Evolutionary conservation across 1,139 yeast genomes (phyloP).

Genomic region (Pichia cactophila): DNA sequence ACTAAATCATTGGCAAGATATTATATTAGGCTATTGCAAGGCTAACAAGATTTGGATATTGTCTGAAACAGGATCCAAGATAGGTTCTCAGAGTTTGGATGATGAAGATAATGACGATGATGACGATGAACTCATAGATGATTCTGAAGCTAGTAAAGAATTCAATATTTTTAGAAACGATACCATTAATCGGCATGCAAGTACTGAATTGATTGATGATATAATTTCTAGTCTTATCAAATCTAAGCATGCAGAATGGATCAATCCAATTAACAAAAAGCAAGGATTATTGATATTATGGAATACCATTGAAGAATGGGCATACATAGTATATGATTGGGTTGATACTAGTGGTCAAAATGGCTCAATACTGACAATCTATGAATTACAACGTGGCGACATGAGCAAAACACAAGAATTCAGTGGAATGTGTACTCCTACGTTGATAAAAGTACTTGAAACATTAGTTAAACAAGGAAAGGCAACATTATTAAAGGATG

Average conservation of each 20-base stretch:
- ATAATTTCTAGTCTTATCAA: constrained; percentile 54
- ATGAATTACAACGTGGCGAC: constrained; percentile 70
- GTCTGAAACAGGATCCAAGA: not conserved
- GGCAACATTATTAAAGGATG: constrained; percentile 58
- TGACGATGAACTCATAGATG: constrained; percentile 29
- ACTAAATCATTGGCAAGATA: constrained; percentile 48
- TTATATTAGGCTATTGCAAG: constrained; percentile 53
- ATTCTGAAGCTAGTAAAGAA: constrained; percentile 45
- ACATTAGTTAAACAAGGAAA: constrained; percentile 58
- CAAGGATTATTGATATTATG: constrained; percentile 54
- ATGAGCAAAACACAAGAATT: constrained; percentile 50
- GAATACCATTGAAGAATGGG: constrained; percentile 74
- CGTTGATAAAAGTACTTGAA: constrained; percentile 51
- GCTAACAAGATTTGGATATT: constrained; percentile 43
- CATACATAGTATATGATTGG: constrained; percentile 51
- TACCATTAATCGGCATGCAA: constrained; percentile 1
- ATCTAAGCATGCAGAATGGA: constrained; percentile 48
- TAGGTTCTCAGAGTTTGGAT: constrained; percentile 16
- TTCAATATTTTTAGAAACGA: constrained; percentile 19
- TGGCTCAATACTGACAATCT: constrained; percentile 72
- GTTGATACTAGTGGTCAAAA: constrained; percentile 70
- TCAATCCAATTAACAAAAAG: constrained; percentile 35
- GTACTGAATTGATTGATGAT: constrained; percentile 37
- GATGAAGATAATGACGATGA: constrained; percentile 21
- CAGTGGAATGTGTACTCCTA: constrained; percentile 45